Percentiles rank a stretch among this genome's conserved stretches.
These are phyloP conservation scores for Candida silvatica DNA, from an alignment of 805 yeast species.

Conservation along the genomic window DNA sequence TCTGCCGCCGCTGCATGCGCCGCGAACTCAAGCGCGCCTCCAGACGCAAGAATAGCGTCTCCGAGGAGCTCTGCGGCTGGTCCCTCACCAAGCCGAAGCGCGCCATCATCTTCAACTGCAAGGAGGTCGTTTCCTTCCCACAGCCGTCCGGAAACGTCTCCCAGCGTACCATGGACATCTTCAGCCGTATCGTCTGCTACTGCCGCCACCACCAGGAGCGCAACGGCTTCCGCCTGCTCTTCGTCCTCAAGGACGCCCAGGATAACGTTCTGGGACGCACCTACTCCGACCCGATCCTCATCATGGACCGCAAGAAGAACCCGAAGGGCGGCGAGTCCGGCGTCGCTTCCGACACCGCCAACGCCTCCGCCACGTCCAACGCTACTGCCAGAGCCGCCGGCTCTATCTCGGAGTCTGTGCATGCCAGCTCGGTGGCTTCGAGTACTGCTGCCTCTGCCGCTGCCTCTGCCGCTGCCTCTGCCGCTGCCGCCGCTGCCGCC, in stretches of 20 bases:
- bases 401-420: background rate
- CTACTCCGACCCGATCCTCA: slow-evolving; percentile 69
- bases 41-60: slow-evolving; percentile 75
- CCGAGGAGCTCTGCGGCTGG: slow-evolving; percentile 72
- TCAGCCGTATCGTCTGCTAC: slow-evolving; percentile 84
- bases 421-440: background rate
- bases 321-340: background rate
- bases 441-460: background rate
- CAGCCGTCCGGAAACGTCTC: slow-evolving; percentile 28
- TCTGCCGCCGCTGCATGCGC: slow-evolving; percentile 83
- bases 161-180: slow-evolving; percentile 35
- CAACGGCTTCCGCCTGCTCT: slow-evolving; percentile 71
- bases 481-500: background rate
- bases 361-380: slow-evolving; percentile 8
- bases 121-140: slow-evolving; percentile 73
- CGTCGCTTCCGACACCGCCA: background rate
- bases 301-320: slow-evolving; percentile 84
- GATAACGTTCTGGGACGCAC: slow-evolving; percentile 66
- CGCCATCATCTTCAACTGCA: slow-evolving; percentile 86
- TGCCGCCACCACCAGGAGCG: slow-evolving; percentile 91
- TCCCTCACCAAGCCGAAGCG: slow-evolving; percentile 64
- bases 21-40: slow-evolving; percentile 93
- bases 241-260: slow-evolving; percentile 53
- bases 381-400: slow-evolving; percentile 4
- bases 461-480: background rate